phyloP scores from a whole-genome alignment of 345 rosid species.

The Aquilaria yunnanensis region DNA sequence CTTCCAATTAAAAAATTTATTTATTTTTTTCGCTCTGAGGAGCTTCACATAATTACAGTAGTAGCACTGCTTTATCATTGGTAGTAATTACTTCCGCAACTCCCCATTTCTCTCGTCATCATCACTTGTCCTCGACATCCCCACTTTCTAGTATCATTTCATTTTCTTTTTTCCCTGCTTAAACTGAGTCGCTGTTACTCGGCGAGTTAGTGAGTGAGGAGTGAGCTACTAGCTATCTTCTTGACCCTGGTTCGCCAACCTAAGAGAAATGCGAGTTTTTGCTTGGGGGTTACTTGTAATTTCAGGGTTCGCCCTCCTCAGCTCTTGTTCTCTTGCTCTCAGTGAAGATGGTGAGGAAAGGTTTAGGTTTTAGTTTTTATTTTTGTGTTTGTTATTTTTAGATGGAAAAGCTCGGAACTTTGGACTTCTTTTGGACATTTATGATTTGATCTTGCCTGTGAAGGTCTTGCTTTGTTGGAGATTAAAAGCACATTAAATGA shows the following conservation, averaged over 20 bases:
- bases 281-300: conserved; percentile 24
- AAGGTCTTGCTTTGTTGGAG: conserved; percentile 72
- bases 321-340: conserved; percentile 34
- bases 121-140: conserved; percentile 10
- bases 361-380: conserved; percentile 2
- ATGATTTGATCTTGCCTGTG: conserved; percentile 7
- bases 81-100: too few species aligned
- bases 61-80: background rate
- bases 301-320: conserved; percentile 32
- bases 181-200: background rate
- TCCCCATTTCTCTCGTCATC: conserved; percentile 11
- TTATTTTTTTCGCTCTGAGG: conserved; percentile 9
- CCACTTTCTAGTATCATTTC: conserved; percentile 4
- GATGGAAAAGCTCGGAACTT: background rate
- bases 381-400: background rate
- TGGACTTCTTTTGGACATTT: conserved; percentile 15
- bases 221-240: too few species aligned
- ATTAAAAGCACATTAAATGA: conserved; percentile 69
- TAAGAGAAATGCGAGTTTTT: conserved; percentile 24
- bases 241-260: too few species aligned
- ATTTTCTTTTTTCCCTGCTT: conserved; percentile 4
- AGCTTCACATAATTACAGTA: conserved; percentile 23
- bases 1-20: background rate
- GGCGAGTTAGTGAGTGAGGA: conserved; percentile 1
- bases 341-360: conserved; percentile 44